Percentiles rank a stretch among this genome's conserved stretches.
phyloP scores from a whole-genome alignment of 306 rosid species.

The Neltuma alba region DNA sequence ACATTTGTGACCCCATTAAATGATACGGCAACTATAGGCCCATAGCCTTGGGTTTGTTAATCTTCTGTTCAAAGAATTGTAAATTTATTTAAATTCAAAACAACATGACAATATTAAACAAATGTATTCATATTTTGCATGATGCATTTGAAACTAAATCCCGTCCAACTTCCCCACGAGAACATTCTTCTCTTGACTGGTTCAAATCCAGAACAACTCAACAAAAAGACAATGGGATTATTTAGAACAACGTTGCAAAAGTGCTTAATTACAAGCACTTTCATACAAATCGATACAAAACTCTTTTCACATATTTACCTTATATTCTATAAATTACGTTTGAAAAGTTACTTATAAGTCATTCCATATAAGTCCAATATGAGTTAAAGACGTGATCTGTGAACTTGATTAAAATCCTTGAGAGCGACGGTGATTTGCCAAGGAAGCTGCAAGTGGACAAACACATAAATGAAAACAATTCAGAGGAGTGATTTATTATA shows the following conservation, averaged over 20 bases:
- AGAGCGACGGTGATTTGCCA: too few relatives aligned
- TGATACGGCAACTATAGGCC: slow-evolving; percentile 12
- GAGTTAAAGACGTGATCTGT: too few relatives aligned
- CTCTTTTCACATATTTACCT: too few relatives aligned
- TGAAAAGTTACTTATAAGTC: too few relatives aligned
- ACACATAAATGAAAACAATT: too few relatives aligned
- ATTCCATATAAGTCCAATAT: too few relatives aligned
- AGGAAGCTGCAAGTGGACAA: too few relatives aligned
- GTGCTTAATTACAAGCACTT: too few relatives aligned
- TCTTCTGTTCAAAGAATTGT: neutral
- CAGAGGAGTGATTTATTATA: too few relatives aligned
- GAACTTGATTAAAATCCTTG: neutral
- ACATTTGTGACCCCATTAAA: slow-evolving; percentile 23
- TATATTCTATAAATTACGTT: too few relatives aligned
- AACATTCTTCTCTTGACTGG: neutral
- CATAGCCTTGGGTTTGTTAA: neutral
- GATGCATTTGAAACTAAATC: neutral
- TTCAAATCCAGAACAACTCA: neutral
- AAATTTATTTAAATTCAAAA: neutral
- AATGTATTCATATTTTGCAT: neutral
- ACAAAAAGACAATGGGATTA: neutral
- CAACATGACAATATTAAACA: neutral
- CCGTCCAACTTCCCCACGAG: neutral
- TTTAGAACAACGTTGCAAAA: too few relatives aligned
- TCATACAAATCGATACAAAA: too few relatives aligned